A percentile compares a stretch with the other conserved stretches of the same genome.
Conservation (phyloP, 2,329 filamentous ascomycete genomes). For the Diaporthe amygdali region DNA sequence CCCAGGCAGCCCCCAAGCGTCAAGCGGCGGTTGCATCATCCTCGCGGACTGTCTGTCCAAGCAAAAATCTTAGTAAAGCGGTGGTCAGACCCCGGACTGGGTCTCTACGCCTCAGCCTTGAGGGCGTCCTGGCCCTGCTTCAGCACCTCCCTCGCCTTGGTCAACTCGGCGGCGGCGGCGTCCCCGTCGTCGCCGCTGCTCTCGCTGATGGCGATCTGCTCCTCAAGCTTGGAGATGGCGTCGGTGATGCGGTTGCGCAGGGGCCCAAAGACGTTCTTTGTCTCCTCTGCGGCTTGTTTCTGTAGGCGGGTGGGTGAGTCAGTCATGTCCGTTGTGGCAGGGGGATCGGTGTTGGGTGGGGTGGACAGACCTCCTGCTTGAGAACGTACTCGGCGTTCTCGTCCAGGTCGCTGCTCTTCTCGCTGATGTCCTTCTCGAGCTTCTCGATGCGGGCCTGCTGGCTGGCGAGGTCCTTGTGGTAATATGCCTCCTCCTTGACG, state of each 20-base stretch:
- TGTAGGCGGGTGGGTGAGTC: conserved; percentile 40
- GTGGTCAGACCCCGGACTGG: not conserved
- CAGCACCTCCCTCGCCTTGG: conserved; percentile 60
- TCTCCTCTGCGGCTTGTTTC: conserved; percentile 85
- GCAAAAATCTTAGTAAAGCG: conserved; percentile 20
- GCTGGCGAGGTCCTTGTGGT: conserved; percentile 81
- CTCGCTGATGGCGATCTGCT: conserved; percentile 72
- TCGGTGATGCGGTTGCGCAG: conserved; percentile 74
- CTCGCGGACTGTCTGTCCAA: not conserved
- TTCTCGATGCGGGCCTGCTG: conserved; percentile 76
- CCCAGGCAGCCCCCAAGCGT: not conserved
- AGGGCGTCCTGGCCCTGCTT: conserved; percentile 51
- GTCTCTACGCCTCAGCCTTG: conserved; percentile 30
- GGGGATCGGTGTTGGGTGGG: not conserved
- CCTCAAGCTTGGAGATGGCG: conserved; percentile 75
- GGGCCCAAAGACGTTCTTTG: conserved; percentile 78
- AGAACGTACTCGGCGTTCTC: conserved; percentile 80
- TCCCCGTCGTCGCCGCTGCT: conserved; percentile 43
- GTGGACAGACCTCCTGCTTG: conserved; percentile 78
- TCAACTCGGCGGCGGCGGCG: conserved; percentile 53
- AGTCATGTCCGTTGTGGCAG: not conserved
- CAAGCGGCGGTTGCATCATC: not conserved
- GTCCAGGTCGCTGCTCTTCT: conserved; percentile 59
- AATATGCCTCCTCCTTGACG: conserved; percentile 89
- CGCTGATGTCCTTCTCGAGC: conserved; percentile 65